Base-by-base conservation (phyloP, 306 rosid genomes). In the Sindora glabra region DNA sequence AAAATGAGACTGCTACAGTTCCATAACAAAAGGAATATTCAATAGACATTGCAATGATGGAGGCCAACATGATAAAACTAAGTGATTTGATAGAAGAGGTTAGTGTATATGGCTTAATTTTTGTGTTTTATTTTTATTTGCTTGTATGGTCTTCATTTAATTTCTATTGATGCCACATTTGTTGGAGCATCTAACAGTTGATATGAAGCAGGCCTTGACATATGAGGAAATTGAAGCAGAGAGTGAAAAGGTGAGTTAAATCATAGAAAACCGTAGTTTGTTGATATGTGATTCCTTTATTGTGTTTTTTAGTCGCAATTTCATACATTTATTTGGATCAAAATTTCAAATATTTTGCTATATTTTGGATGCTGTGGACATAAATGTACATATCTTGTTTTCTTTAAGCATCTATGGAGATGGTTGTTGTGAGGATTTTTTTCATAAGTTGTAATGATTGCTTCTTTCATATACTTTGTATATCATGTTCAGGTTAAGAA, bases 151-250 rank as follows among this genome's bases (percentile, higher is more conserved):
- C 46, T 39, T 45, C 16, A 45, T 29, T 69, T 60, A 45, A 44
- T 14, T 57, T 48, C 13, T 36, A 36, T 29, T 52, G 38, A 27
- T 45, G 65, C 64, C 46, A 65, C 29, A 48, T 49, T 7, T n/a
- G 39, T 24, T 26, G 41, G 61, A 14, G 51, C 51, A 41, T 71
- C 12, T 25, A 36, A 27, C 2, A 32, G 58, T 92, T 59, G 85
- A 86, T 51, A 92, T 88, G 90, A 92, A 89, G 78, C 98, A 92
- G 68, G 95, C 98, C 44, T 69, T 92, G 72, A 92, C 96, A 2
- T 92, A 92, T 26, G 98, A 81, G 72, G 98, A 92, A 82, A 88
- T 92, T 79, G 96, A 78, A 71, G 98, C 92, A 70, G 98, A 92
- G 60, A 95, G 90, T 32, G 90, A 83, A 75, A 96, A 92, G 83